phyloP scores from a whole-genome alignment of 768 basidiomycete genomes.

The Mycena chlorophos region DNA sequence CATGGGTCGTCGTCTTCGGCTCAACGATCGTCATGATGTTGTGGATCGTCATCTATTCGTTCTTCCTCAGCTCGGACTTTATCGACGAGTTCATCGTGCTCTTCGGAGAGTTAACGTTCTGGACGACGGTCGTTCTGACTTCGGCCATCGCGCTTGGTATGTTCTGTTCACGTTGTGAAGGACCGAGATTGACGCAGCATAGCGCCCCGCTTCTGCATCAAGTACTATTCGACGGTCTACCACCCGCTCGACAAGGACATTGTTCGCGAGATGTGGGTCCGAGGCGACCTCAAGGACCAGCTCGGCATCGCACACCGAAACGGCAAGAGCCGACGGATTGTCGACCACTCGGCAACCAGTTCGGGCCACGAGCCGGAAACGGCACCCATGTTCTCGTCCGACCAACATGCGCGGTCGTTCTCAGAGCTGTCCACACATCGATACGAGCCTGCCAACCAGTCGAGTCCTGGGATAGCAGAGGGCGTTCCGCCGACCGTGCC shows the following conservation, averaged over 20 bases:
- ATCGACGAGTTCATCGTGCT: slow-evolving; percentile 70
- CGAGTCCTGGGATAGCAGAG: slow-evolving; percentile 34
- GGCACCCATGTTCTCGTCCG: slow-evolving; percentile 71
- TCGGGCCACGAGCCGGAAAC: slow-evolving; percentile 46
- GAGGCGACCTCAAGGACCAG: slow-evolving; percentile 78
- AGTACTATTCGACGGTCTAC: slow-evolving; percentile 70
- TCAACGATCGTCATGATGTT: slow-evolving; percentile 79
- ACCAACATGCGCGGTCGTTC: slow-evolving; percentile 60
- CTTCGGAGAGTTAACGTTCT: slow-evolving; percentile 80
- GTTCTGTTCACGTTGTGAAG: slow-evolving; percentile 15
- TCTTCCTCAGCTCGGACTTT: slow-evolving; percentile 72
- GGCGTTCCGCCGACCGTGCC: slow-evolving; percentile 41
- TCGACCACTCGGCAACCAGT: slow-evolving; percentile 14
- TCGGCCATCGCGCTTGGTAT: slow-evolving; percentile 71
- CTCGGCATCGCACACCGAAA: slow-evolving; percentile 71
- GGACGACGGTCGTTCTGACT: slow-evolving; percentile 74
- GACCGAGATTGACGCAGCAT: background rate
- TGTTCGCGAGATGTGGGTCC: slow-evolving; percentile 89
- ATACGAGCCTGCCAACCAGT: slow-evolving; percentile 51
- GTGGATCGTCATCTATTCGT: slow-evolving; percentile 91
- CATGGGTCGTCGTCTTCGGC: slow-evolving; percentile 78
- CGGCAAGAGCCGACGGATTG: slow-evolving; percentile 41
- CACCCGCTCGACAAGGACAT: slow-evolving; percentile 85
- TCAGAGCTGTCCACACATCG: slow-evolving; percentile 55
- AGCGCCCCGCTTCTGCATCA: slow-evolving; percentile 84